Evolutionary conservation across 2,329 filamentous ascomycete species (phyloP).

Genomic region (Sarocladium kiliense): DNA sequence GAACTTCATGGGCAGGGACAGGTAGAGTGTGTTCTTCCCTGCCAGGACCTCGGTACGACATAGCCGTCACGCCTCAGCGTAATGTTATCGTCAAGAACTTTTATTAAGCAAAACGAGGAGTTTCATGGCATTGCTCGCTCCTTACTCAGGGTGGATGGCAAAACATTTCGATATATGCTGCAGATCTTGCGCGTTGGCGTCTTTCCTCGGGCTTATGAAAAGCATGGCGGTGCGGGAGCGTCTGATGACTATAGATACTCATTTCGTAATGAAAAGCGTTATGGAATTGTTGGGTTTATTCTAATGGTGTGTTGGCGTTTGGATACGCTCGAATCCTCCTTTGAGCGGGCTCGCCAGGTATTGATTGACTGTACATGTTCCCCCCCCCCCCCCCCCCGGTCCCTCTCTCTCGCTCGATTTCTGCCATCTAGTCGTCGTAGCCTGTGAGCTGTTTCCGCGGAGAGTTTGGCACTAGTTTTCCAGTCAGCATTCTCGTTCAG

Average conservation of each 20-base stretch:
- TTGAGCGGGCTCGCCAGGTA: neutral
- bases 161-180: no score
- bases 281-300: neutral
- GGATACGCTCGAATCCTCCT: neutral
- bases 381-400: slow-evolving; percentile 4
- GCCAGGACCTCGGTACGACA: neutral
- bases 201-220: neutral
- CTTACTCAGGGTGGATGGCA: no score
- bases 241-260: neutral
- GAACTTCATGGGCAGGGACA: slow-evolving; percentile 54
- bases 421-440: slow-evolving; percentile 53
- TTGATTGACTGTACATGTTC: slow-evolving; percentile 11
- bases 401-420: slow-evolving; percentile 8
- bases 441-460: slow-evolving; percentile 55
- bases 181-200: neutral
- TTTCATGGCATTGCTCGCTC: no score
- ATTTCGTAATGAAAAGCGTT: neutral
- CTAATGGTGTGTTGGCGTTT: neutral
- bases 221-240: neutral
- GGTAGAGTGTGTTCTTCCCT: slow-evolving; percentile 36
- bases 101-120: no score
- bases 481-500: slow-evolving; percentile 7
- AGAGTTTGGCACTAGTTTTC: slow-evolving; percentile 46
- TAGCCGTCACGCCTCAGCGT: neutral
- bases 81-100: neutral